A percentile compares a stretch with the other conserved stretches of the same genome.
Conservation (phyloP, 257 asterid species). For the Apocynum venetum region DNA sequence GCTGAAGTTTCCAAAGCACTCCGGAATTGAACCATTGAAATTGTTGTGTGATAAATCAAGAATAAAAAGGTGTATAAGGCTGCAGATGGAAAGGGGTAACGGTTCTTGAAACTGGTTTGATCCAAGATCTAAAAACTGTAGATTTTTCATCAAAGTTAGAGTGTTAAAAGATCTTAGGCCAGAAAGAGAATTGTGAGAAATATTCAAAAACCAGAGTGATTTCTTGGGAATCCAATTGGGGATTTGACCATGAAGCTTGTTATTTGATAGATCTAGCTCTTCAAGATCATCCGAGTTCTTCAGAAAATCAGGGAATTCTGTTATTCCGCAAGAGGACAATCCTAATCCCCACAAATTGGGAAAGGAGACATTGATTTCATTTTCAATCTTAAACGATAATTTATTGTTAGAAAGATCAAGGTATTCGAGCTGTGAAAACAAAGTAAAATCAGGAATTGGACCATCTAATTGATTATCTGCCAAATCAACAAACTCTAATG, state of each 20-base stretch:
- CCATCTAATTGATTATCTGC: no score
- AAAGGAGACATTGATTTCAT: neutral
- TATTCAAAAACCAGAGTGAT: neutral
- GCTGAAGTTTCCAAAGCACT: slow-evolving; percentile 5
- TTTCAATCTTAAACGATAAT: neutral
- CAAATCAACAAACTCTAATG: no score
- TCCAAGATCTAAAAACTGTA: neutral
- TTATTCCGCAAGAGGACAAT: neutral
- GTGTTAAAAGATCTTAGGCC: neutral
- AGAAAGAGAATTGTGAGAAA: slow-evolving; percentile 14
- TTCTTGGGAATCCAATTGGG: slow-evolving; percentile 10
- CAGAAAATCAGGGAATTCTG: slow-evolving; percentile 2
- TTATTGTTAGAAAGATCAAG: slow-evolving; percentile 1
- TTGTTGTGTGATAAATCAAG: slow-evolving; percentile 10
- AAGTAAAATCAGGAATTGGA: no score
- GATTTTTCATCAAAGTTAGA: neutral
- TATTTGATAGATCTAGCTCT: neutral
- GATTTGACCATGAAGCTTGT: neutral
- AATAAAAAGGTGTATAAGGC: neutral
- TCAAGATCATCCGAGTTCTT: neutral
- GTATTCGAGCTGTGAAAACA: no score
- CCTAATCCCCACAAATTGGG: neutral
- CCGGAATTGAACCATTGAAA: neutral
- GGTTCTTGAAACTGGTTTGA: neutral
- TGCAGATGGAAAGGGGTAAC: no score